A percentile compares a stretch with the other conserved stretches of the same genome.
Conservation (phyloP, 2,329 filamentous ascomycete species). For the Diaporthe sp. region DNA sequence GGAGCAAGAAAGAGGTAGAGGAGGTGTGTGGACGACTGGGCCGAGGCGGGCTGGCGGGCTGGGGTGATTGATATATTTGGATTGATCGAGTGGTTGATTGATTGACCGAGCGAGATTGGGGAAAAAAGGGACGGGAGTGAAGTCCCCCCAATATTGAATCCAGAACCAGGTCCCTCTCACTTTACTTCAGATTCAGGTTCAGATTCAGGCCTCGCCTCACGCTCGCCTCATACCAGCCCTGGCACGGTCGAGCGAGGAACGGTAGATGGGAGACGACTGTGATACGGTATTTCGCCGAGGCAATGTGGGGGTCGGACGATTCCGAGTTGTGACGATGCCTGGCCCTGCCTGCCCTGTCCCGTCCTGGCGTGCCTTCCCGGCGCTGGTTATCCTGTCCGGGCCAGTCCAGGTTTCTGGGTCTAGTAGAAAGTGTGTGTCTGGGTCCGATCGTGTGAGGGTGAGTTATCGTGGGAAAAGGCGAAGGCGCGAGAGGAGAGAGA, state of each 20-base stretch:
- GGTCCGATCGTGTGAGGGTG: background rate
- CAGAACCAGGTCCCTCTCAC: background rate
- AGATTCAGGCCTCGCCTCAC: conserved; percentile 1
- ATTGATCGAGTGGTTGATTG: background rate
- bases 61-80: conserved; percentile 19
- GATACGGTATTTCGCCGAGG: conserved; percentile 30
- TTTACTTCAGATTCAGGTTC: background rate
- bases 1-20: conserved; percentile 3
- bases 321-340: conserved; percentile 21
- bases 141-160: background rate
- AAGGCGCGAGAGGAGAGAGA: conserved; percentile 7
- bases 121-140: background rate
- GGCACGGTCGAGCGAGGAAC: background rate
- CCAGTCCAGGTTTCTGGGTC: background rate
- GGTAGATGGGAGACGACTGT: conserved; percentile 5
- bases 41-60: conserved; percentile 18
- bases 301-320: conserved; percentile 24
- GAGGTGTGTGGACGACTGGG: conserved; percentile 10
- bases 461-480: background rate
- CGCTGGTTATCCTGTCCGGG: background rate
- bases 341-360: background rate
- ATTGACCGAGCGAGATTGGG: conserved; percentile 12
- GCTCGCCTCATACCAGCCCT: conserved; percentile 2
- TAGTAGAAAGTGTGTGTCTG: background rate
- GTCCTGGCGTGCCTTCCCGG: background rate